Evolutionary conservation across 768 basidiomycete species (phyloP), one percentile per base, ranked within the genome.

Genomic region (Gautieria morchelliformis): DNA sequence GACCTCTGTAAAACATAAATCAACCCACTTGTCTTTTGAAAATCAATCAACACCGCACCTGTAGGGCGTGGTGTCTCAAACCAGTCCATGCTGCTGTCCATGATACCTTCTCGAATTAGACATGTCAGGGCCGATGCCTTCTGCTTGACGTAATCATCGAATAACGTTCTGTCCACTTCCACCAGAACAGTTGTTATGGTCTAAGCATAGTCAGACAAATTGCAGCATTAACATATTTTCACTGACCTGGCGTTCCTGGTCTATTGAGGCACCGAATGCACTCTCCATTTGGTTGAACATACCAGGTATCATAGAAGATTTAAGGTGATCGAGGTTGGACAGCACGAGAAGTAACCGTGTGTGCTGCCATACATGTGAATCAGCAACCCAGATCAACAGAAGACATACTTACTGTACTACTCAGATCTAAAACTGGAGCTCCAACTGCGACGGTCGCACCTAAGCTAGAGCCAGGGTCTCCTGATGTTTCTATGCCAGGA

Each of bases 61-160:
- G 84, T 88, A 4, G 96, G 96, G 65, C 95, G 93, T 4, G 88
- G 84, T 0, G 90, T 92, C 62, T 93, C 87, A 64, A 85, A 89
- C 96, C 96, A 99, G 66, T 97, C 91, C 78, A 97, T 89, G 33
- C 78, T 73, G 27, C 75, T 75, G 52, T 88, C 80, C 30, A 96
- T 73, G 47, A 99, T 87, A 10, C 96, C 96, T 52, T 76, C 74
- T 27, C 85, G 81, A 40, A 97, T 74, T 51, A 90, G 83, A 37
- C 72, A 70, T 50, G 75, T 84, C 33, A 92, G 77, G 14, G 72
- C 71, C n/a, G 75, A 75, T n/a, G 85, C 76, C 67, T 93, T 92
- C 41, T 90, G 84, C 63, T 87, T 88, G 62, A 88, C 74, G 66
- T 91, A 96, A 52, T 88, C 85, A 56, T 91, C 84, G 65, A 98